Base-by-base conservation (phyloP, 108 stramenopile genomes). In the Pseudonitzschia pungens region DNA sequence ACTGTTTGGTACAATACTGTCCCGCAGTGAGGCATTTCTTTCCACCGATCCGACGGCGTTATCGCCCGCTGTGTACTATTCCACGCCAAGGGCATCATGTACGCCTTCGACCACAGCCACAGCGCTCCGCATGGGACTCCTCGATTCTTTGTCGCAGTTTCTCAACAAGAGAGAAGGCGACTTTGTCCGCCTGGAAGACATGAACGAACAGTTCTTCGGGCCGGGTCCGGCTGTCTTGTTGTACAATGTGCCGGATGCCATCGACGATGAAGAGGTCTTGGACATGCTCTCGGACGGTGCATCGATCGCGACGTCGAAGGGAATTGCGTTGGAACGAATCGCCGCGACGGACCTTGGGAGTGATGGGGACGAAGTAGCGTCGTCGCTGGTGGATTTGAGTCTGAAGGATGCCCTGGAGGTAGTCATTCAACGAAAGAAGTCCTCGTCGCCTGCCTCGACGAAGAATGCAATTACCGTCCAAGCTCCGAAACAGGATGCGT, bases 261-360 rank as follows among this genome's bases (percentile, higher is more conserved):
- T 92, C 45, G 74, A 73, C 1, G 78, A 83, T 51, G 88, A 83
- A 0, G 88, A 92, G 68, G 48, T 89, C 0, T 28, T 60, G 36
- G 88, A 89, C 56, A 92, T 92, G 84, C 41, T 88, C 10, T 16
- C 51, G 43, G 88, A 92, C 58, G 91, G 87, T 16, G 89, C 89
- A 40, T 87, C 89, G 14, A 2, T 26, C 2, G 77, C 83, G 29
- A 52, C 24, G 15, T 28, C 52, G 18, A 63, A 64, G 40, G 77
- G 84, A 6, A 71, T 82, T 26, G 57, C 74, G 24, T 58, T 80
- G 20, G 65, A 50, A 62, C 56, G 87, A 43, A 72, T 84, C 14
- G 33, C 45, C 7, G 67, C 65, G 14, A 84, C 69, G 59, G 32
- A 43, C 4, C 14, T 40, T 14, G 3, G 4, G 54, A 48, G 45